Base-by-base conservation (phyloP, 352 stramenopile genomes). In the Globisporangium lucens region DNA sequence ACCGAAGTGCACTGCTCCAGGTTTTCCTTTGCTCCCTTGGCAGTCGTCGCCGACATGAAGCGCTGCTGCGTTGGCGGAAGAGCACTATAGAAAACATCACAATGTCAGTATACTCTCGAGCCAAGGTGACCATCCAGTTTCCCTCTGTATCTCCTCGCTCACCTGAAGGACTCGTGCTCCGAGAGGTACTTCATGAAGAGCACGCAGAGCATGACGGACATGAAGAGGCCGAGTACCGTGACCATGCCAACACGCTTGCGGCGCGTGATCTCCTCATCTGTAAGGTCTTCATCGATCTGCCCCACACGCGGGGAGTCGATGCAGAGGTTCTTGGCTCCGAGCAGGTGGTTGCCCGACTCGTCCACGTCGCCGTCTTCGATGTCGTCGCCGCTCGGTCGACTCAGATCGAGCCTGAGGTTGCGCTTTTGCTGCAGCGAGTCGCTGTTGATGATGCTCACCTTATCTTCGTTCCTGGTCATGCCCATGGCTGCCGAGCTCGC, bases 1-100 rank as follows among this genome's bases (percentile, higher is more conserved):
- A 90, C 81, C 29, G 74, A 61, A 0, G 87, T 89, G 72, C 91
- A 94, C 63, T 90, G 83, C 63, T 93, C 82, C 12, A 93, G 75
- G 35, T 74, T 91, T 56, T 90, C 85, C 36, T 80, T 80, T 15
- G 85, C 88, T 4, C 83, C 87, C 46, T 73, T 76, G 5, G 85
- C 74, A 1, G 83, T 86, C 30, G 83, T 93, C 15, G 85, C 82
- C 17, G 80, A 78, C 72, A 94, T 91, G 56, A 94, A 91, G 15
- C 86, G 86, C 41, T 90, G 83, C 61, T 93, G 83, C 29, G 86
- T 92, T 13, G 85, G 82, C 7, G 85, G 85, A 2, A 89, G 72
- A 1, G 85, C 87, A 52, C 87, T 92, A 36, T n/a, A 24, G 13
- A 49, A 52, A 3, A 30, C 22, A 47, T 58, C 2, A 24, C 46